Conservation (phyloP, 257 asterid genomes). For the Capsicum pubescens region DNA sequence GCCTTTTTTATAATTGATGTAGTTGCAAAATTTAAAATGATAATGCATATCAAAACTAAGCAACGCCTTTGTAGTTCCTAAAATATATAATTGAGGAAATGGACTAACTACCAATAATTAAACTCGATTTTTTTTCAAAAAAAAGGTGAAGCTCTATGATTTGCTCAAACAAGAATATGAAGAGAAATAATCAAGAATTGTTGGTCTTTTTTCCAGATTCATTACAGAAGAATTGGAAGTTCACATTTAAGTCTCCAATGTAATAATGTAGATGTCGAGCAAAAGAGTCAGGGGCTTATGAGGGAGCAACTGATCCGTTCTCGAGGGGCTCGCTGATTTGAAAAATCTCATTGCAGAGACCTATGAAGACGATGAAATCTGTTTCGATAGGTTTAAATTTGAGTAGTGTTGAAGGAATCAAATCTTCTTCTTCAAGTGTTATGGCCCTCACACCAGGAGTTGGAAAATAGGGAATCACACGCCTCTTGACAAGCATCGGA, state of each 20-base stretch:
- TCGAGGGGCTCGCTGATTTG: constrained; percentile 73
- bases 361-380: constrained; percentile 71
- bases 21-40: too few relatives aligned
- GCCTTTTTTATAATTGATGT: too few relatives aligned
- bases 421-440: constrained; percentile 85
- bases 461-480: constrained; percentile 73
- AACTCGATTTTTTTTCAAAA: too few relatives aligned
- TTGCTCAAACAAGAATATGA: not conserved
- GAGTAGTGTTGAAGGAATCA: constrained; percentile 87
- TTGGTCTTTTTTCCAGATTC: not conserved
- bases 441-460: constrained; percentile 53
- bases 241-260: not conserved
- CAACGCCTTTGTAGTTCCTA: too few relatives aligned
- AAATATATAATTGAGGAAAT: too few relatives aligned
- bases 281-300: not conserved
- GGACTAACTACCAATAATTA: too few relatives aligned
- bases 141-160: not conserved
- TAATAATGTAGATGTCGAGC: not conserved
- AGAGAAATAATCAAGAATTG: not conserved
- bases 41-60: too few relatives aligned
- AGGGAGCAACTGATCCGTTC: constrained; percentile 32
- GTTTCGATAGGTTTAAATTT: constrained; percentile 84
- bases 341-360: constrained; percentile 77
- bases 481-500: constrained; percentile 64
- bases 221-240: too few relatives aligned